Conservation (phyloP, 2,329 filamentous ascomycete genomes). For the Tolypocladium pustulatum region DNA sequence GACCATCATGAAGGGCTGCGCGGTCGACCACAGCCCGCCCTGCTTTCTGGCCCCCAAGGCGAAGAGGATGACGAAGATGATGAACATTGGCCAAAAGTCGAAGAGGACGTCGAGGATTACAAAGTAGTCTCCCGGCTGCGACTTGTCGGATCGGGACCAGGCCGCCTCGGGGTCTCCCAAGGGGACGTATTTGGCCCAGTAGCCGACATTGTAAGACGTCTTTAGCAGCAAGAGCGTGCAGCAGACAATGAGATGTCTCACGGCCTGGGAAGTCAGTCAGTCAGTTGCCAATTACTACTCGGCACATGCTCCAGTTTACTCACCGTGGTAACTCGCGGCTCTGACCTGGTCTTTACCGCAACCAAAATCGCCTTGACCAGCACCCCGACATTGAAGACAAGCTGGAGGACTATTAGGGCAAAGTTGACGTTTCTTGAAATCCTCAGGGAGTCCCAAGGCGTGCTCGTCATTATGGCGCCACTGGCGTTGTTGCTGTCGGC, state of each 20-base stretch:
- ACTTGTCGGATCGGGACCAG: neutral
- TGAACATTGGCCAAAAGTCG: slow-evolving; percentile 12
- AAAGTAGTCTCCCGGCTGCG: slow-evolving; percentile 1
- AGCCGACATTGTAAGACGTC: slow-evolving; percentile 12
- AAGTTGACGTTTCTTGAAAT: slow-evolving; percentile 4
- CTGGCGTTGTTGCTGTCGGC: neutral
- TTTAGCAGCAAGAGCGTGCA: slow-evolving; percentile 14
- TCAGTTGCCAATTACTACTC: neutral
- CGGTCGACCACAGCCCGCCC: slow-evolving; percentile 16
- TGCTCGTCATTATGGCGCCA: neutral
- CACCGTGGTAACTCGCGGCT: slow-evolving; percentile 9
- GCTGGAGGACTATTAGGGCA: slow-evolving; percentile 4
- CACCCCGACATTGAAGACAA: slow-evolving; percentile 10
- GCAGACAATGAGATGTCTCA: slow-evolving; percentile 12
- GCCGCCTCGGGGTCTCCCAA: neutral
- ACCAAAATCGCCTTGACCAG: slow-evolving; percentile 9
- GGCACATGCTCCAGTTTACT: neutral
- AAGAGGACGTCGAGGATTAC: slow-evolving; percentile 14
- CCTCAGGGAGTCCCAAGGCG: neutral
- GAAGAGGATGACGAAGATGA: slow-evolving; percentile 15
- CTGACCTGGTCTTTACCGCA: slow-evolving; percentile 6
- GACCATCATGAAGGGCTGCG: slow-evolving; percentile 6
- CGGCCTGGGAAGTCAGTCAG: slow-evolving; percentile 5
- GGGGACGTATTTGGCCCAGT: slow-evolving; percentile 4
- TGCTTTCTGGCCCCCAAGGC: slow-evolving; percentile 13